Conservation (phyloP, 768 basidiomycete species). For the Suillus americanus region DNA sequence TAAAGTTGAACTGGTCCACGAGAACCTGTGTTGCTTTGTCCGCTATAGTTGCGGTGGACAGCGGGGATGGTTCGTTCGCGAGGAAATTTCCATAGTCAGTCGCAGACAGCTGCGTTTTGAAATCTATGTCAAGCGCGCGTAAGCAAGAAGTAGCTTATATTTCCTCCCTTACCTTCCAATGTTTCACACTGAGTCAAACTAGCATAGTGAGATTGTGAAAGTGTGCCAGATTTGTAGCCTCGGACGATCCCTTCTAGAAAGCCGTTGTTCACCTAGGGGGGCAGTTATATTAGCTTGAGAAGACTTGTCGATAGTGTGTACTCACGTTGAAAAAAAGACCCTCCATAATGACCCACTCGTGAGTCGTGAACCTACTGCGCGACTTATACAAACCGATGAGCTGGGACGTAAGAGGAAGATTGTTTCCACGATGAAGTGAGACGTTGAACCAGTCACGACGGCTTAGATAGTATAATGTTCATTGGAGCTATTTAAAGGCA, state of each 20-base stretch:
- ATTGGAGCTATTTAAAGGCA: no score
- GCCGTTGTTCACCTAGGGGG: constrained; percentile 63
- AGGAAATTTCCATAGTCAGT: constrained; percentile 99
- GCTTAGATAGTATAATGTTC: no score
- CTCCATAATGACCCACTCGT: constrained; percentile 54
- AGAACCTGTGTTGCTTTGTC: constrained; percentile 94
- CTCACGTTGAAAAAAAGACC: constrained; percentile 87
- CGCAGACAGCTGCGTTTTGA: constrained; percentile 91
- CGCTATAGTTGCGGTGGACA: constrained; percentile 93
- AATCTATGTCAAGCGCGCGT: constrained; percentile 53
- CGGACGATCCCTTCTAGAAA: constrained; percentile 82
- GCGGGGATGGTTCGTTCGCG: constrained; percentile 90
- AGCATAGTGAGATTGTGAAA: constrained; percentile 86
- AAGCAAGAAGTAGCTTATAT: constrained; percentile 1
- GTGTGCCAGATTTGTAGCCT: constrained; percentile 92
- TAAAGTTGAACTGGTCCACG: constrained; percentile 96
- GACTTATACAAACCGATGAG: not conserved
- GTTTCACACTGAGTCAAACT: constrained; percentile 97
- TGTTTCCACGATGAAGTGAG: constrained; percentile 16
- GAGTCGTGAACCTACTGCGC: not conserved
- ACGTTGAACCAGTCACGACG: no score
- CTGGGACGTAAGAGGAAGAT: constrained; percentile 14
- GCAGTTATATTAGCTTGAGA: constrained; percentile 16
- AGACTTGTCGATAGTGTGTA: not conserved
- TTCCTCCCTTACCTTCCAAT: constrained; percentile 65